phyloP scores from a whole-genome alignment of 2,329 filamentous ascomycete species.

The Colletotrichum sp. region DNA sequence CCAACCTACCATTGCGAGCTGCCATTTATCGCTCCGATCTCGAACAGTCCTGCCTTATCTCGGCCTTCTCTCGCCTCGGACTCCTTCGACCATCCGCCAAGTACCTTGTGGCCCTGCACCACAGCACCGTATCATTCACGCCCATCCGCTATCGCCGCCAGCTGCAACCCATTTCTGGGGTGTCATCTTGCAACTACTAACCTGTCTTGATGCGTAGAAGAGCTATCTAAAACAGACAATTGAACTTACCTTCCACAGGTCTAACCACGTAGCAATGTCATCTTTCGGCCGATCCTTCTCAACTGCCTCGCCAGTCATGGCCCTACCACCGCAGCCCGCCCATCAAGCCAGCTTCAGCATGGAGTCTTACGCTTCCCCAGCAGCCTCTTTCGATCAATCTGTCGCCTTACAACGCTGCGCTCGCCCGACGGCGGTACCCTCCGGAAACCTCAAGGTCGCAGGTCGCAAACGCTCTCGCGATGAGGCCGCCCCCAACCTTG shows the following conservation, averaged over 20 bases:
- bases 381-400: slow-evolving; percentile 40
- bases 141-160: not conserved
- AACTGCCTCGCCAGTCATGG: slow-evolving; percentile 50
- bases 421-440: slow-evolving; percentile 22
- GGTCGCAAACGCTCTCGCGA: slow-evolving; percentile 80
- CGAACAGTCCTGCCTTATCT: not conserved
- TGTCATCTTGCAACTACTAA: slow-evolving; percentile 1
- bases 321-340: slow-evolving; percentile 37
- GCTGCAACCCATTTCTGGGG: not conserved
- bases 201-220: slow-evolving; percentile 1
- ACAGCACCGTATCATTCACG: not conserved
- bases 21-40: not conserved
- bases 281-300: slow-evolving; percentile 47
- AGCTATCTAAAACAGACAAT: slow-evolving; percentile 25
- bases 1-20: not conserved
- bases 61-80: not conserved
- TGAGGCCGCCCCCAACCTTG: slow-evolving; percentile 72
- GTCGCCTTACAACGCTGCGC: slow-evolving; percentile 35
- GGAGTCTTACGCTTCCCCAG: slow-evolving; percentile 37
- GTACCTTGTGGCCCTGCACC: not conserved
- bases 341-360: slow-evolving; percentile 37
- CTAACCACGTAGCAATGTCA: slow-evolving; percentile 41
- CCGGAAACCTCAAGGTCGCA: slow-evolving; percentile 41
- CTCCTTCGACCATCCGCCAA: not conserved
- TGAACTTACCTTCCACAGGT: slow-evolving; percentile 31